These are phyloP conservation scores for Starmerella ratchasimensis DNA, from an alignment of 805 yeast species.

Conservation along the genomic window DNA sequence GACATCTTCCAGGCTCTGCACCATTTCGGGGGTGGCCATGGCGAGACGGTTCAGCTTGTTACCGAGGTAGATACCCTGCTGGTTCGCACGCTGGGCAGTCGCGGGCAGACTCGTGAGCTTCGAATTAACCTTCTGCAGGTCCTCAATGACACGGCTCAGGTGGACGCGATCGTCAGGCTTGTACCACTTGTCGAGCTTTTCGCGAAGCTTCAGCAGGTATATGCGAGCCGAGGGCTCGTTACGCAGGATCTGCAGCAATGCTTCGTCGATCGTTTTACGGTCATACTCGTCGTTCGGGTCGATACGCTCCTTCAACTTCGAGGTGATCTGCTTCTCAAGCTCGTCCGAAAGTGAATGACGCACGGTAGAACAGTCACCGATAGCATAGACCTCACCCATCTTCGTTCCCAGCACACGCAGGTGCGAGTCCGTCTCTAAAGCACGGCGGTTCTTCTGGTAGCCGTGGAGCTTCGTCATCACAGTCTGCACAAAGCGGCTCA, in stretches of 20 bases:
- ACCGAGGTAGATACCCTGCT: constrained; percentile 55
- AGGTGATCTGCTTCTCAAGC: constrained; percentile 36
- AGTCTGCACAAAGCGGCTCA: constrained; percentile 45
- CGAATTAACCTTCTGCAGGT: constrained; percentile 43
- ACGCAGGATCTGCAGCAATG: constrained; percentile 13
- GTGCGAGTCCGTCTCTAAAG: constrained; percentile 67
- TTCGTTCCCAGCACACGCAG: constrained; percentile 57
- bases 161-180: constrained; percentile 25
- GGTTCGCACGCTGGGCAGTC: constrained; percentile 61
- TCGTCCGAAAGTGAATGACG: constrained; percentile 47
- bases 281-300: constrained; percentile 20
- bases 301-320: constrained; percentile 32
- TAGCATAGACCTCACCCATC: constrained; percentile 52
- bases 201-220: constrained; percentile 17
- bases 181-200: constrained; percentile 16
- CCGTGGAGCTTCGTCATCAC: constrained; percentile 37
- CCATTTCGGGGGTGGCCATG: constrained; percentile 11
- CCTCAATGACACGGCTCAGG: constrained; percentile 37
- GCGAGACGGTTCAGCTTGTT: constrained; percentile 44
- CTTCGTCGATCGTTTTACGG: constrained; percentile 11
- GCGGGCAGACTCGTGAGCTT: constrained; percentile 58
- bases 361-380: constrained; percentile 60
- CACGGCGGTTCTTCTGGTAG: constrained; percentile 47
- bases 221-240: constrained; percentile 20
- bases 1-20: constrained; percentile 35